Base-by-base conservation (phyloP, 129 eudicot species). In the Escallonia herrerae region DNA sequence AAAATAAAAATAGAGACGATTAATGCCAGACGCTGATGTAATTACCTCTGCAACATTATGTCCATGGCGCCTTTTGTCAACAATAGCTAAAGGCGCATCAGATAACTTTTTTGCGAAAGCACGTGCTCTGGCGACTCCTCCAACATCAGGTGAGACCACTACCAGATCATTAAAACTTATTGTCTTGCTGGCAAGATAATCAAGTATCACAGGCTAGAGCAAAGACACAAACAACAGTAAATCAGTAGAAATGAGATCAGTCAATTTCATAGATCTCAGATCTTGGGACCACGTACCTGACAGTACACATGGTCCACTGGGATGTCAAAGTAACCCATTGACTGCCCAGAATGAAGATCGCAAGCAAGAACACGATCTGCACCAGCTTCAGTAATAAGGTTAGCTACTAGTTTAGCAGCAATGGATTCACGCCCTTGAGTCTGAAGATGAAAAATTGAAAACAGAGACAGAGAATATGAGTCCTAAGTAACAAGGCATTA, bases 91-190 rank as follows among this genome's bases (percentile, higher is more conserved):
- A 64, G 97, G 97, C 33, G 97, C 97, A 79, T 89, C 97, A 48
- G 95, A 86, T 70, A 89, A 63, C 53, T 89, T 89, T 79, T 89
- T 89, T 12, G 97, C 97, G 79, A 89, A 89, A 52, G 97, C 97
- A 66, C 97, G 87, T 15, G 97, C 97, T 69, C 97, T 79, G 37
- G 97, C 97, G 79, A 86, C 97, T n/a, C 97, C 97, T 71, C 97
- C 97, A 75, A 90, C 97, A 74, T 90, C 97, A 64, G 97, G 97
- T 33, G 97, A 86, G 15, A 90, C 97, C 65, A 90, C 97, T 7
- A 90, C 95, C 80, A 90, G 65, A 80, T 90, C 90, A 77, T 66
- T 70, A 14, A 89, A 81, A 78, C 81, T 64, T 58, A 86, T 76
- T 66, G 84, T 58, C 86, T 89, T 89, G 95, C 95, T 89, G 41